phyloP scores from a whole-genome alignment of 2,329 filamentous ascomycete genomes.

The Phaeosphaeria sp. region DNA sequence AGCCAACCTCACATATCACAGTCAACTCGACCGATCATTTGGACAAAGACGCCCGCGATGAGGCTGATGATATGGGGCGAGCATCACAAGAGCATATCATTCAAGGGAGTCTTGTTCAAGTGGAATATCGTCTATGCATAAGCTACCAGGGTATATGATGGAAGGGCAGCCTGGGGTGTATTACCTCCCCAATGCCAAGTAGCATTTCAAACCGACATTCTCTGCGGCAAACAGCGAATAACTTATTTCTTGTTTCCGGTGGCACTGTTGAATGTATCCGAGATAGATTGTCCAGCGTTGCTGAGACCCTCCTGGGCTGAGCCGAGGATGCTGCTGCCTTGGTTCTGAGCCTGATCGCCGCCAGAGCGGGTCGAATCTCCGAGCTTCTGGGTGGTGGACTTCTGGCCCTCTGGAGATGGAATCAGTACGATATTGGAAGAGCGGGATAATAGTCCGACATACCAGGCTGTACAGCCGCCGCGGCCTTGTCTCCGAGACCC shows the following conservation, averaged over 20 bases:
- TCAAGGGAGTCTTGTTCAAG: not conserved
- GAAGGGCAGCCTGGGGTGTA: slow-evolving; percentile 15
- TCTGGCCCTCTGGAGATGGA: slow-evolving; percentile 47
- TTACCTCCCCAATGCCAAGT: no score
- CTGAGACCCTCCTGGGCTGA: slow-evolving; percentile 50
- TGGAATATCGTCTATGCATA: slow-evolving; percentile 15
- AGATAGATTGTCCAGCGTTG: slow-evolving; percentile 49
- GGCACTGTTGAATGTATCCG: slow-evolving; percentile 47
- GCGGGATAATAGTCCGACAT: slow-evolving; percentile 12
- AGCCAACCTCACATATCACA: no score
- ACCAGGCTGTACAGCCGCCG: slow-evolving; percentile 57
- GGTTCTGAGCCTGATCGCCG: slow-evolving; percentile 49
- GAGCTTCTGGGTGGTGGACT: slow-evolving; percentile 56
- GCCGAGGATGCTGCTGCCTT: slow-evolving; percentile 50
- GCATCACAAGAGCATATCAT: not conserved
- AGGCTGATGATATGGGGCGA: no score
- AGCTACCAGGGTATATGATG: slow-evolving; percentile 23
- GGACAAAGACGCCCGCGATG: no score
- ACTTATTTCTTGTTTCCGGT: slow-evolving; percentile 44
- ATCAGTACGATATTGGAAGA: slow-evolving; percentile 17
- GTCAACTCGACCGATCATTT: no score
- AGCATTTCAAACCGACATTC: slow-evolving; percentile 9
- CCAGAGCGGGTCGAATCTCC: slow-evolving; percentile 52
- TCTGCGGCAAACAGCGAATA: slow-evolving; percentile 5
- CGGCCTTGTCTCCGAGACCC: slow-evolving; percentile 55